phyloP scores from a whole-genome alignment of 495 filamentous ascomycete species.

The Tuber brumale region DNA sequence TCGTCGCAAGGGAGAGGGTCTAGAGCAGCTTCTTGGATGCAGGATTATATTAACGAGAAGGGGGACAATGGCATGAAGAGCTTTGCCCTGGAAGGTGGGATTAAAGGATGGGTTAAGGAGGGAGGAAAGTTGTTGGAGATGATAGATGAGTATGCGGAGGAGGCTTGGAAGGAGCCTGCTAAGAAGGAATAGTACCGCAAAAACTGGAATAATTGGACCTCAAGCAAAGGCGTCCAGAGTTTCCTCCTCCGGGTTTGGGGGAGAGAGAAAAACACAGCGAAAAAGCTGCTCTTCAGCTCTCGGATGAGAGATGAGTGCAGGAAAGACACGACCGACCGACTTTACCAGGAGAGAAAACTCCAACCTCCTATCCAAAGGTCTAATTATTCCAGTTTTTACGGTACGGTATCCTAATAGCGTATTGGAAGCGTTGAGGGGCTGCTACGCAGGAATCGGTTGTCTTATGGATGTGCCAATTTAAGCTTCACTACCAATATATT shows the following conservation, averaged over 20 bases:
- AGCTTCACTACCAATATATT: not conserved
- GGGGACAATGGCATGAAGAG: constrained; percentile 50
- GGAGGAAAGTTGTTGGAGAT: constrained; percentile 52
- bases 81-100: constrained; percentile 53
- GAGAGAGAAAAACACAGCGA: no score
- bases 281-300: no score
- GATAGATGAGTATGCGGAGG: constrained; percentile 56
- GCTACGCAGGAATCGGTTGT: not conserved
- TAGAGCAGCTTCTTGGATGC: constrained; percentile 60
- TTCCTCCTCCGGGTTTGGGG: no score
- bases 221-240: no score
- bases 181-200: not conserved
- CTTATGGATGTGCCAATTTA: not conserved
- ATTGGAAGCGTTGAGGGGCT: not conserved
- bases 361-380: no score
- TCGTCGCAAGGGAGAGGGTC: constrained; percentile 59
- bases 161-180: constrained; percentile 45
- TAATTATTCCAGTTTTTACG: not conserved
- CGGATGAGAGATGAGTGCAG: no score
- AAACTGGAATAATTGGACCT: no score
- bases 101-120: constrained; percentile 58
- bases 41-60: constrained; percentile 52
- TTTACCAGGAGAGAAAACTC: no score
- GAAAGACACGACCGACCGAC: no score
- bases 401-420: not conserved